A percentile compares a stretch with the other conserved stretches of the same genome.
phyloP scores from a whole-genome alignment of 805 yeast genomes.

The Saccharomycopsis sp. region DNA sequence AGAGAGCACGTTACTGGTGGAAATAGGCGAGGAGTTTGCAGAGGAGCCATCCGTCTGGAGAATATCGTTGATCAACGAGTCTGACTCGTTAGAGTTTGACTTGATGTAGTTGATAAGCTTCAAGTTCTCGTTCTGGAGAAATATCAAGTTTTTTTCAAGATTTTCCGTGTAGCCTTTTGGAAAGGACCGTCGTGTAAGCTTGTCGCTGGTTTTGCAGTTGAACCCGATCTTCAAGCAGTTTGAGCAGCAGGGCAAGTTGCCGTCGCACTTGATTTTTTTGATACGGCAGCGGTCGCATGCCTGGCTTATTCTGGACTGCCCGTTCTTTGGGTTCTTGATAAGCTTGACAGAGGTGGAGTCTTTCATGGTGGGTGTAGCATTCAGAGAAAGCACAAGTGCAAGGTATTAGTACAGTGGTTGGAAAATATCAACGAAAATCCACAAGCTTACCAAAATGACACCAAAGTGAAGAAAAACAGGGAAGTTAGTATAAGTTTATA shows the following conservation, averaged over 20 bases:
- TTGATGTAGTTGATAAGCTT: slow-evolving; percentile 31
- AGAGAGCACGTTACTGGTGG: background rate
- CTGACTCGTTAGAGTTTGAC: slow-evolving; percentile 25
- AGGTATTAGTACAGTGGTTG: background rate
- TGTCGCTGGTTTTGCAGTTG: slow-evolving; percentile 66
- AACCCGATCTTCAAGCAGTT: slow-evolving; percentile 61
- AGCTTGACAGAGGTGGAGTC: slow-evolving; percentile 7
- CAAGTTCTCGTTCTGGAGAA: slow-evolving; percentile 50
- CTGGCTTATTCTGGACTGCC: slow-evolving; percentile 49
- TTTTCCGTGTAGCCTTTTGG: slow-evolving; percentile 79
- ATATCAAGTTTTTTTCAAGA: slow-evolving; percentile 54
- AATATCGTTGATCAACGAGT: slow-evolving; percentile 22
- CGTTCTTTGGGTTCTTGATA: slow-evolving; percentile 18
- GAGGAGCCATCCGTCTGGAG: slow-evolving; percentile 18
- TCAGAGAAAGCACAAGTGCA: background rate
- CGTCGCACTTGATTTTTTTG: slow-evolving; percentile 73
- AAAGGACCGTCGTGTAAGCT: slow-evolving; percentile 66
- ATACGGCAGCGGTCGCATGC: slow-evolving; percentile 80
- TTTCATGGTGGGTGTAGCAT: background rate
- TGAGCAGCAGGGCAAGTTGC: slow-evolving; percentile 57
- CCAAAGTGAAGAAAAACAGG: no score
- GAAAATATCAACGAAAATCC: background rate
- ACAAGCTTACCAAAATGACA: no score
- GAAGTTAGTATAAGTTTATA: no score
- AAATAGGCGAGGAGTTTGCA: background rate